phyloP scores from a whole-genome alignment of 768 basidiomycete species.

The Lyophyllum shimeji region DNA sequence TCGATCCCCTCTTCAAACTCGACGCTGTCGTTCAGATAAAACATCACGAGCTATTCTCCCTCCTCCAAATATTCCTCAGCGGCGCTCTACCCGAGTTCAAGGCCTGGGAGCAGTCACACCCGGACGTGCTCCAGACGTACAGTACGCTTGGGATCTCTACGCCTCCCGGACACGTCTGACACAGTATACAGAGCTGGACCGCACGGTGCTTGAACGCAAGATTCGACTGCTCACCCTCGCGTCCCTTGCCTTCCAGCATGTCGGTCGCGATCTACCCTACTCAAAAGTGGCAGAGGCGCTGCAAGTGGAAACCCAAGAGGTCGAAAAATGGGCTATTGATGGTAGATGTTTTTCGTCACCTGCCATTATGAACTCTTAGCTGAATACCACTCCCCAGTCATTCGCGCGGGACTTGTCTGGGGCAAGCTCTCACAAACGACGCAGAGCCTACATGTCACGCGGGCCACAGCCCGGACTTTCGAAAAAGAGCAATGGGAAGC shows the following conservation, averaged over 20 bases:
- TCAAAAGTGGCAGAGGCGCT: conserved; percentile 64
- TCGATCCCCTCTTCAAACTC: conserved; percentile 77
- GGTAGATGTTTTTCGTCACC: conserved; percentile 40
- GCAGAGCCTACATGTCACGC: conserved; percentile 69
- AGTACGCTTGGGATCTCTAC: conserved; percentile 38
- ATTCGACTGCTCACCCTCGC: conserved; percentile 77
- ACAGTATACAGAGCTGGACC: conserved; percentile 49
- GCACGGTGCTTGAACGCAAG: conserved; percentile 67
- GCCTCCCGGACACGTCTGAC: conserved; percentile 5
- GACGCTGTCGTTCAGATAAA: conserved; percentile 66
- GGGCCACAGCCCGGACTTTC: conserved; percentile 74
- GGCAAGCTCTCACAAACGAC: conserved; percentile 84
- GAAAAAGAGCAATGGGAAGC: conserved; percentile 78
- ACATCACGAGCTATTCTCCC: conserved; percentile 68
- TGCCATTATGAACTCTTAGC: conserved; percentile 5
- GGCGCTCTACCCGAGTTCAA: conserved; percentile 61
- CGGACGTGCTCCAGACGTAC: conserved; percentile 50
- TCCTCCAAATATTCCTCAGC: conserved; percentile 75
- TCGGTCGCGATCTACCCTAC: conserved; percentile 75
- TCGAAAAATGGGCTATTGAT: conserved; percentile 89
- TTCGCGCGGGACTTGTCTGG: conserved; percentile 74
- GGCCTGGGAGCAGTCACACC: conserved; percentile 56
- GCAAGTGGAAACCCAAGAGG: conserved; percentile 61
- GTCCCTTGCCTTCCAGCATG: conserved; percentile 72
- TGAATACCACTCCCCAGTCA: conserved; percentile 46